phyloP scores from a whole-genome alignment of 2,329 filamentous ascomycete genomes.

The Blastomyces silverae region DNA sequence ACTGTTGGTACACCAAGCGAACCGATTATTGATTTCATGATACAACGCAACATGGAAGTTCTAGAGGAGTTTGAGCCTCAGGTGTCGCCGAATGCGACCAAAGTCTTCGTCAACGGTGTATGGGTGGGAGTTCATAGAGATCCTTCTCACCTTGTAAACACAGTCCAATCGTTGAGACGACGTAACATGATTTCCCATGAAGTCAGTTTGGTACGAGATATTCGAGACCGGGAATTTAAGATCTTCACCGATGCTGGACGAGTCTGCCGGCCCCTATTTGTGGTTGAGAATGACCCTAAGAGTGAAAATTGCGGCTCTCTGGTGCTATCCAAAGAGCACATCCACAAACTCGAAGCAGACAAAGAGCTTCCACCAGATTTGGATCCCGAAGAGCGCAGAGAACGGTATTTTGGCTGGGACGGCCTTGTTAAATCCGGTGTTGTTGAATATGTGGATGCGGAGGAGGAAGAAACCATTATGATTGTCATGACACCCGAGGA shows the following conservation, averaged over 20 bases:
- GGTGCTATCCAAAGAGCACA: slow-evolving; percentile 76
- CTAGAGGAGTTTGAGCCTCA: slow-evolving; percentile 89
- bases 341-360: slow-evolving; percentile 68
- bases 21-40: slow-evolving; percentile 92
- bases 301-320: slow-evolving; percentile 69
- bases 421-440: slow-evolving; percentile 76
- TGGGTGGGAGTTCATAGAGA: slow-evolving; percentile 96
- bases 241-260: slow-evolving; percentile 96
- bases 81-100: slow-evolving; percentile 83
- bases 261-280: slow-evolving; percentile 88
- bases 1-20: slow-evolving; percentile 88
- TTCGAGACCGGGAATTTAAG: slow-evolving; percentile 95
- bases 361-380: slow-evolving; percentile 57
- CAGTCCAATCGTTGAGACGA: slow-evolving; percentile 69
- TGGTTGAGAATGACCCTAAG: slow-evolving; percentile 76
- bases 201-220: slow-evolving; percentile 90
- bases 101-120: slow-evolving; percentile 95
- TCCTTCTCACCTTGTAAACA: slow-evolving; percentile 72
- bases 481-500: slow-evolving; percentile 99
- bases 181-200: slow-evolving; percentile 81
- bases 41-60: slow-evolving; percentile 89
- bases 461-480: slow-evolving; percentile 98
- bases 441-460: slow-evolving; percentile 93
- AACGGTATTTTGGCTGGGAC: slow-evolving; percentile 74
- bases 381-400: slow-evolving; percentile 52